These are phyloP conservation scores for Chlamydomonas reinhardtii DNA, from an alignment of 163 green algal species.

Conservation along the genomic window DNA sequence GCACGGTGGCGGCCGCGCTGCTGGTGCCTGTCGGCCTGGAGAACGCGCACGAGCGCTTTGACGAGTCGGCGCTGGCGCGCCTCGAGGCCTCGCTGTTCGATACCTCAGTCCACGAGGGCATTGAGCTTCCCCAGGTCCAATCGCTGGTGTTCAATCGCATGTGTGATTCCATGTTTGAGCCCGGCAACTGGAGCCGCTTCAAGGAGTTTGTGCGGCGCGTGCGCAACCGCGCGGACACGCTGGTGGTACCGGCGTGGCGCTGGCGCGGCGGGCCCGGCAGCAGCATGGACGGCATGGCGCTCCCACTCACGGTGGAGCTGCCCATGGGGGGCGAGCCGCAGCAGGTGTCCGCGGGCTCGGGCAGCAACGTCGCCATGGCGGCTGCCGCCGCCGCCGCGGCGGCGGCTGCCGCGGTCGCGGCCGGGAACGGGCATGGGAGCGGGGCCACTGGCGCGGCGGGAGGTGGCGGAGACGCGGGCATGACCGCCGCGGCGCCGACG, in stretches of 20 bases:
- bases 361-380: too few relatives aligned
- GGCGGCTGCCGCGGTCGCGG: too few relatives aligned
- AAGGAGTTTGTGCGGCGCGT: slow-evolving; percentile 65
- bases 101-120: slow-evolving; percentile 30
- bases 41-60: slow-evolving; percentile 57
- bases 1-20: slow-evolving; percentile 60
- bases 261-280: too few relatives aligned
- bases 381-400: too few relatives aligned
- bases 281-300: too few relatives aligned
- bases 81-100: slow-evolving; percentile 63
- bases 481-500: too few relatives aligned
- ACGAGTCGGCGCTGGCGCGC: slow-evolving; percentile 56
- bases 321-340: too few relatives aligned
- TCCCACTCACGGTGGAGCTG: too few relatives aligned
- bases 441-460: too few relatives aligned
- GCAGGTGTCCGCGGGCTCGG: too few relatives aligned
- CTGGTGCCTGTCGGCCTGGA: slow-evolving; percentile 59
- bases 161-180: slow-evolving; percentile 74
- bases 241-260: slow-evolving; percentile 5
- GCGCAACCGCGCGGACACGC: slow-evolving; percentile 51
- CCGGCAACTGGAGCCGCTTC: slow-evolving; percentile 68
- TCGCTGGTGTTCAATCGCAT: slow-evolving; percentile 66
- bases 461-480: too few relatives aligned
- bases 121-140: slow-evolving; percentile 53
- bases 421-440: too few relatives aligned